phyloP scores from a whole-genome alignment of 75 land plant species.

The Adiantum capillusveneris region DNA sequence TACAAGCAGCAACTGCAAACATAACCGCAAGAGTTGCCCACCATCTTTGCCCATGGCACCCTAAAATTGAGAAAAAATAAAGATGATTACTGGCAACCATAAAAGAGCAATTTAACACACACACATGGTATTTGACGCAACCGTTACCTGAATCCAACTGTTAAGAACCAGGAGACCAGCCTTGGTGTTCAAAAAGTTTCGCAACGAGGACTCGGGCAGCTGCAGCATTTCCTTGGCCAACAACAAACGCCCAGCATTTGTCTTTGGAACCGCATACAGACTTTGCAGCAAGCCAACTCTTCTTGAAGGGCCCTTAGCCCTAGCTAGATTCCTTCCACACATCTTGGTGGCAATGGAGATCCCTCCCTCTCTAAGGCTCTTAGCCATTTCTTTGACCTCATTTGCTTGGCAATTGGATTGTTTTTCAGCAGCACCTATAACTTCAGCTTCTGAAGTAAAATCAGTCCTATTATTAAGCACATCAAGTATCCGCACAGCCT shows the following conservation, averaged over 20 bases:
- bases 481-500: constrained; percentile 89
- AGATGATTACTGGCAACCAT: too few species aligned
- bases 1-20: constrained; percentile 83
- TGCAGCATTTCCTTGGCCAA: constrained; percentile 70
- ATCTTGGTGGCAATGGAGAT: constrained; percentile 48
- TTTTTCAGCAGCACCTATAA: constrained; percentile 62
- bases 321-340: constrained; percentile 29
- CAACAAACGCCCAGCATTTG: constrained; percentile 66
- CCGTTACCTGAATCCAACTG: constrained; percentile 74
- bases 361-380: constrained; percentile 59
- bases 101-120: too few species aligned
- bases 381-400: constrained; percentile 70
- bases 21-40: constrained; percentile 88
- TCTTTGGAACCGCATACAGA: constrained; percentile 68
- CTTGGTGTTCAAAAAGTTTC: constrained; percentile 79
- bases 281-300: constrained; percentile 56
- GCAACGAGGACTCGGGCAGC: constrained; percentile 54
- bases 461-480: constrained; percentile 63
- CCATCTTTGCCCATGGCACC: constrained; percentile 96
- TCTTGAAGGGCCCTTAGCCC: constrained; percentile 21
- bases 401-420: constrained; percentile 62
- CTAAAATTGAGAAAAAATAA: constrained; percentile 20
- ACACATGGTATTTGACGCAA: too few species aligned
- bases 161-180: constrained; percentile 74
- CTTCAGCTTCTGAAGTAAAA: constrained; percentile 69